Evolutionary conservation across 2,329 filamentous ascomycete genomes (phyloP), one percentile per base, ranked within the genome.

Genomic region (Penicillium sp.): DNA sequence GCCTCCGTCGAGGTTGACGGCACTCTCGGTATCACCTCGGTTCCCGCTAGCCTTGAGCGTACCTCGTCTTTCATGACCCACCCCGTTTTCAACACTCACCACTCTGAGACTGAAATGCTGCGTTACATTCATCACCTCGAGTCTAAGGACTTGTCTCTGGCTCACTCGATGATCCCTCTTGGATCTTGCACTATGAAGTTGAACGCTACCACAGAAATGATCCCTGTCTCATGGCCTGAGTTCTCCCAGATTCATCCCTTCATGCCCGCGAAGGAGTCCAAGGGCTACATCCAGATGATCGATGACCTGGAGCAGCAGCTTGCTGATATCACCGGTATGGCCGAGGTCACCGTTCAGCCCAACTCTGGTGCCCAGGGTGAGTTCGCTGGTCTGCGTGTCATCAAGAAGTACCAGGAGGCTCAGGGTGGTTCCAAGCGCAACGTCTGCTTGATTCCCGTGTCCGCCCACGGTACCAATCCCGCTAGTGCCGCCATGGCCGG

Each of bases 151-250:
- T 78, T 97, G 13, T 96, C 93, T 1, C 81, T 96, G 5, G 89
- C 92, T 2, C 93, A 97, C 76, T 96, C 92, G 15, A 97, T 97
- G 93, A 97, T 97, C 56, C 91, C 93, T 2, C 83, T 97, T 1
- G 93, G 93, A 18, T 96, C 93, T 1, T 97, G 93, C 79, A 97
- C 93, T 13, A 97, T 97, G 93, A 97, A 97, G 80, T 85, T 96
- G 48, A 96, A 96, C 71, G 89, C 88, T 39, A 94, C 92, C 3
- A 89, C 89, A 0, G 90, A 96, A 76, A 96, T 97, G 93, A 82
- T 89, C 15, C 88, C 92, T 7, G 81, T 96, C 50, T 89, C 89
- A 0, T 87, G 85, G 74, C 84, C 86, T 0, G 84, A 86, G 45
- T 90, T 92, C 66, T 82, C 88, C 39, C 84, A 87, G 56, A 80